Evolutionary conservation across 805 yeast species (phyloP), one percentile per base, ranked within the genome.

Genomic region (Yarrowia hollandica): DNA sequence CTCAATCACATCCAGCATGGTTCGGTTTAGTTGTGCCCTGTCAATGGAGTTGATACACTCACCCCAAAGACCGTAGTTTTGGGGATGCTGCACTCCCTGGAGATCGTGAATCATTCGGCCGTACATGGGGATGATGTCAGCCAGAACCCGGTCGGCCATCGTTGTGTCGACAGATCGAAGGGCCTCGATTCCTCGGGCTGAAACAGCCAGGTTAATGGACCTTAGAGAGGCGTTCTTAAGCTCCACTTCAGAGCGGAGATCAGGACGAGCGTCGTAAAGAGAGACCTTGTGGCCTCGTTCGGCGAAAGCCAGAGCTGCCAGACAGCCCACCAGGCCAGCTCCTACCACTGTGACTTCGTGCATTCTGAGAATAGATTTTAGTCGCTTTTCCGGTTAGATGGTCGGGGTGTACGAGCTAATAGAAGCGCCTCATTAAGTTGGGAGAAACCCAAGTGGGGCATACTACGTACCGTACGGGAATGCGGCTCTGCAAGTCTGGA

Each of bases 251-350:
- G 48, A 28, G n/a, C 88, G 72, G 15, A 90, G 89, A 69, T 90
- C 96, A 1, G 73, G 69, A 46, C 97, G 78, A 35, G 81, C 73
- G 64, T 91, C 97, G 63, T 80, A 87, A 4, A 91, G 68, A 0
- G 84, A 78, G 18, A 91, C 97, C 1, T 79, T 61, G 70, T 81
- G 86, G 10, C 96, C 96, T 59, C 82, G 77, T 60, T 82, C 77
- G 3, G 85, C 81, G 34, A 91, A 79, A 0, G 92, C 94, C n/a
- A 91, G 70, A 0, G 96, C 94, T 0, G 91, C 80, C 5, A 90
- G 75, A 58, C 94, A 81, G 0, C 97, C 97, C 1, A 91, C 97
- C 5, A 88, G 81, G 0, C 97, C 97, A 0, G 94, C 96, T 1
- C 97, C 97, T 15, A 91, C 80, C 25, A 91, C 66, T 2, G 64